phyloP scores from a whole-genome alignment of 2,329 filamentous ascomycete species.

The Exophiala phaeomuriformis region DNA sequence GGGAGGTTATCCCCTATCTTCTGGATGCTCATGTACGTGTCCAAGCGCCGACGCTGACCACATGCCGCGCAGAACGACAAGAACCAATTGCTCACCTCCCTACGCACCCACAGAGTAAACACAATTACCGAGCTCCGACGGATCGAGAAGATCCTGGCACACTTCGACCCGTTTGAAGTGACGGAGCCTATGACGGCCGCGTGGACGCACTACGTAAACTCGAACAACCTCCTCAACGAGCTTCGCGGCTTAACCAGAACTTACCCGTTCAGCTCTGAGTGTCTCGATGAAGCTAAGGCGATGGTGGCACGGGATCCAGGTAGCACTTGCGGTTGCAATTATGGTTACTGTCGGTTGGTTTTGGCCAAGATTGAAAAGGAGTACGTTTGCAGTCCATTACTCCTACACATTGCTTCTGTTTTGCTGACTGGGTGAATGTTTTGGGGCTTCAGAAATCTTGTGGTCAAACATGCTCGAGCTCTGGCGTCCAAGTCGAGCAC shows the following conservation, averaged over 20 bases:
- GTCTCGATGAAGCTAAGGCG: slow-evolving; percentile 58
- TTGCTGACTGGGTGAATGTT: neutral
- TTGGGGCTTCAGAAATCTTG: slow-evolving; percentile 44
- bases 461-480: slow-evolving; percentile 53
- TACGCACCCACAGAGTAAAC: slow-evolving; percentile 62
- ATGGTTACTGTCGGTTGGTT: slow-evolving; percentile 58
- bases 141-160: slow-evolving; percentile 59
- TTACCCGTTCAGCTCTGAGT: slow-evolving; percentile 60
- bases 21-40: neutral
- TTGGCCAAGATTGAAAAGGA: slow-evolving; percentile 59
- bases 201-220: slow-evolving; percentile 65
- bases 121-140: slow-evolving; percentile 65
- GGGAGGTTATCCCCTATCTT: neutral
- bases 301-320: slow-evolving; percentile 57
- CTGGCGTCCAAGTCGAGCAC: slow-evolving; percentile 60
- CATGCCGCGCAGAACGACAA: slow-evolving; percentile 38
- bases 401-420: neutral
- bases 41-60: neutral
- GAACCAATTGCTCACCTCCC: slow-evolving; percentile 54
- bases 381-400: slow-evolving; percentile 38
- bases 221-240: slow-evolving; percentile 61
- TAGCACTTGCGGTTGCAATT: slow-evolving; percentile 66
- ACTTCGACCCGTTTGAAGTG: slow-evolving; percentile 52
- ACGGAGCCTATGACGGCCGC: slow-evolving; percentile 61
- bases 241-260: slow-evolving; percentile 59